Percentiles rank a stretch among this genome's conserved stretches.
Evolutionary conservation across 2,329 filamentous ascomycete genomes (phyloP).

Genomic region (Cercospora sesami): DNA sequence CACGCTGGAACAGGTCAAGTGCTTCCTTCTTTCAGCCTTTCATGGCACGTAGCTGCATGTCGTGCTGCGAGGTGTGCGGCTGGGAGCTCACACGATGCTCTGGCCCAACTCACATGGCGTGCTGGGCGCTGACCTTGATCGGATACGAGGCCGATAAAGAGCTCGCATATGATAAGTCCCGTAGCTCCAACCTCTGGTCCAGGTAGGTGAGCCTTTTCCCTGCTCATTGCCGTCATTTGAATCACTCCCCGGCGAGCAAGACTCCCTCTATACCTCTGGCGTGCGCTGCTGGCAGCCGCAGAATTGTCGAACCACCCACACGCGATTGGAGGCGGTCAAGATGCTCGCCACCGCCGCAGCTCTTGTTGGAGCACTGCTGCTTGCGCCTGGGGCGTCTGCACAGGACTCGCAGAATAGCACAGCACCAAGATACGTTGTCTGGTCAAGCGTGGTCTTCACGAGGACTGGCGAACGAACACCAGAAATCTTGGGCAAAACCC

Average conservation of each 20-base stretch:
- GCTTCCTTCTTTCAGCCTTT: conserved; percentile 6
- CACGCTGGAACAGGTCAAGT: conserved; percentile 13
- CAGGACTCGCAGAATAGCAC: conserved; percentile 11
- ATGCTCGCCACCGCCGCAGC: conserved; percentile 29
- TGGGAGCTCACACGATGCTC: conserved; percentile 3
- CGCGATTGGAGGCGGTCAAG: conserved; percentile 2
- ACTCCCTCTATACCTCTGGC: not conserved
- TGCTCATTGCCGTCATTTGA: conserved; percentile 5
- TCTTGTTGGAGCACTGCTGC: conserved; percentile 24
- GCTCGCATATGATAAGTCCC: conserved; percentile 16
- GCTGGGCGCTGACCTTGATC: conserved; percentile 8
- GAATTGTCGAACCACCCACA: not conserved
- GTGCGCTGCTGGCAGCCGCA: conserved; percentile 11
- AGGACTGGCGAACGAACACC: conserved; percentile 59
- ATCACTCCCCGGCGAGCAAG: not conserved
- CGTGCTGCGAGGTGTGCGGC: conserved; percentile 7
- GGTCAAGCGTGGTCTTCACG: conserved; percentile 56
- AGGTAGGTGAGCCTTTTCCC: conserved; percentile 18
- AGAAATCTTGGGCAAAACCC: conserved; percentile 36
- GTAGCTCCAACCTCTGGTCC: conserved; percentile 13
- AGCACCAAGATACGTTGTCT: conserved; percentile 38
- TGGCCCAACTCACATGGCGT: conserved; percentile 8
- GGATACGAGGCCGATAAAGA: conserved; percentile 24
- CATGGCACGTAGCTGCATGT: conserved; percentile 5
- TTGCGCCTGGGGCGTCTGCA: conserved; percentile 23